Percentiles rank a stretch among this genome's conserved stretches.
These are phyloP conservation scores for Berberis vulgaris DNA, from an alignment of 164 flowering plant genomes.

Conservation along the genomic window DNA sequence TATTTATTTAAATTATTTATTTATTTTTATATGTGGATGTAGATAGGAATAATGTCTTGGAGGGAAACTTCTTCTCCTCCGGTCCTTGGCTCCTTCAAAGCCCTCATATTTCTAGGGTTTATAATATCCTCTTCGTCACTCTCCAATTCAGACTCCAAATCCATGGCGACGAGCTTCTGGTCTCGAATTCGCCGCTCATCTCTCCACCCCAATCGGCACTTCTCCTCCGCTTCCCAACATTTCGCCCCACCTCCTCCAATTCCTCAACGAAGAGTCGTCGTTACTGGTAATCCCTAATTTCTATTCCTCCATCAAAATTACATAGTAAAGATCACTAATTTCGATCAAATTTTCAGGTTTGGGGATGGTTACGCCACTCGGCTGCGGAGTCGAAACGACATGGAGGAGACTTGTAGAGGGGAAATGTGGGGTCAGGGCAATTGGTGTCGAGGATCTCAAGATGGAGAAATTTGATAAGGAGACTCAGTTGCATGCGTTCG, in stretches of 20 bases:
- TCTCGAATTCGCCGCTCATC: neutral
- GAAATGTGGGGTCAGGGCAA: conserved; percentile 66
- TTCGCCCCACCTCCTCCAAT: conserved; percentile 20
- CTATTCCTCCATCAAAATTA: no score
- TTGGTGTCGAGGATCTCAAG: conserved; percentile 58
- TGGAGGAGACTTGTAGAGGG: conserved; percentile 78
- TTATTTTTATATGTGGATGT: no score
- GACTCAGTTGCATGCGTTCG: conserved; percentile 41
- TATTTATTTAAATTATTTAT: no score
- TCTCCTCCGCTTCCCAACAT: conserved; percentile 11
- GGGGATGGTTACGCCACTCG: conserved; percentile 90
- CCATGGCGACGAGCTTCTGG: conserved; percentile 6
- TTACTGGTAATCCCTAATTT: conserved; percentile 20
- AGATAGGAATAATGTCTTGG: no score
- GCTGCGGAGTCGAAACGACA: conserved; percentile 80
- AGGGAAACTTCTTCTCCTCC: no score
- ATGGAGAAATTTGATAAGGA: conserved; percentile 68
- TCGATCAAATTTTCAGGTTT: conserved; percentile 36
- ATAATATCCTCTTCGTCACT: no score
- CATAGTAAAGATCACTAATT: no score
- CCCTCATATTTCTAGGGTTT: no score
- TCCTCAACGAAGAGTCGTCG: conserved; percentile 27
- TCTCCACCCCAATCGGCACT: conserved; percentile 1
- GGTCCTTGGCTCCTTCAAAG: no score
- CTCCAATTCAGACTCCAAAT: no score